Evolutionary conservation across 495 filamentous ascomycete species (phyloP), one percentile per base, ranked within the genome.

Genomic region (Podospora comata): DNA sequence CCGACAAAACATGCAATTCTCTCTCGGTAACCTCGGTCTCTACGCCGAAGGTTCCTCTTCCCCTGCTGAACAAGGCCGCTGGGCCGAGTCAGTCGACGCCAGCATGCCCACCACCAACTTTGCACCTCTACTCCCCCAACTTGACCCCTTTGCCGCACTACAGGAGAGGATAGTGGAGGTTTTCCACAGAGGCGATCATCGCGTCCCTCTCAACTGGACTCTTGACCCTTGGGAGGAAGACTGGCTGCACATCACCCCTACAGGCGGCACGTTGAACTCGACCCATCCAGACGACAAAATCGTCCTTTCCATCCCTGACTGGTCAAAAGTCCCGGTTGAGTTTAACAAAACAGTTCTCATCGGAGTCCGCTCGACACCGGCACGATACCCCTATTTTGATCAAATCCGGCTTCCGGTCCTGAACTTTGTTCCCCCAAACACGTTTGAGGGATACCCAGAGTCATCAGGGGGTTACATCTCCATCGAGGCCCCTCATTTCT

Each of bases 21-120:
- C 86, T 4, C 79, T 83, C 0, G 87, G 87, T 1, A 82, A 85
- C 34, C 79, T 90, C 63, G 87, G 88, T n/a, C 79, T 90, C 48
- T 79, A 81, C 16, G 79, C 86, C 48, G 85, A 89, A 72, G 82
- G 79, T 3, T 81, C 77, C 61, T 83, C 83, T 60, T 84, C 78
- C 6, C 79, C 83, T 3, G 77, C 84, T 2, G 80, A 85, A 1
- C 86, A 87, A 15, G 86, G 86, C 62, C 83, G 87, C 64, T 79
- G 74, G 44, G 85, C 79, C 67, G 85, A 87, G 64, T 70, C 75
- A 0, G 69, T 70, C 16, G 73, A 72, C 58, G 65, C 67, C 11
- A 73, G 70, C 13, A 69, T 67, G 63, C 74, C 74, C n/a, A 84
- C 84, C 61, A 78, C 80, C 5, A 67, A 67, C 58, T 76, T 78